Percentiles rank a stretch among this genome's conserved stretches.
phyloP scores from a whole-genome alignment of 169 alveolate species.

The Sarcocystis neurona region DNA sequence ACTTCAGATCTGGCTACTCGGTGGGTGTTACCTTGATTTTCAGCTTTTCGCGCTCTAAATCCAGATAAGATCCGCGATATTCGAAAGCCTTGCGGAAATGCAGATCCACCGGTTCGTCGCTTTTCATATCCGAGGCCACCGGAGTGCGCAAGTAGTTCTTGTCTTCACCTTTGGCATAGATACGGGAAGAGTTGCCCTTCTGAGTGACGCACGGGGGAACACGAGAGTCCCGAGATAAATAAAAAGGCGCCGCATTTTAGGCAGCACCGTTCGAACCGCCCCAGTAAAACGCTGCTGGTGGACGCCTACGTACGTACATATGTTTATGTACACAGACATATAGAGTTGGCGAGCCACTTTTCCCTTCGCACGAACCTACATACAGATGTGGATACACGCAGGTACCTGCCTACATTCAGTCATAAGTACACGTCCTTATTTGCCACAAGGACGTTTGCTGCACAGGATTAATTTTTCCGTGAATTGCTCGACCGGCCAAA shows the following conservation, averaged over 20 bases:
- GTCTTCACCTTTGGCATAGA: constrained; percentile 44
- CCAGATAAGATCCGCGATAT: constrained; percentile 60
- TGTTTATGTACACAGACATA: background rate
- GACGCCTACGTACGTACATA: background rate
- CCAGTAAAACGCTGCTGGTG: background rate
- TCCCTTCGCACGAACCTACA: background rate
- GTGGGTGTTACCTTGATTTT: constrained; percentile 50
- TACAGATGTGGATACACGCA: background rate
- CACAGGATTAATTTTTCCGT: too few relatives aligned
- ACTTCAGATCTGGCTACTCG: background rate
- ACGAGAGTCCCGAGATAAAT: background rate
- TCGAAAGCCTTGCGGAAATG: constrained; percentile 52
- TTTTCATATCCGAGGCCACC: constrained; percentile 2
- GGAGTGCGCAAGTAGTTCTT: constrained; percentile 42
- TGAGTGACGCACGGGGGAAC: too few relatives aligned
- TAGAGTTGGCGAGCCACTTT: background rate
- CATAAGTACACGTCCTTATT: too few relatives aligned
- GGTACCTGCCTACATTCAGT: too few relatives aligned
- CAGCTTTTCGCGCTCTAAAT: constrained; percentile 58
- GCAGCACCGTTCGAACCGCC: background rate
- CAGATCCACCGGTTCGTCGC: constrained; percentile 9
- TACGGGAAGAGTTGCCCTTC: constrained; percentile 27
- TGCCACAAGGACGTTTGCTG: too few relatives aligned
- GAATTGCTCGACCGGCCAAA: too few relatives aligned
- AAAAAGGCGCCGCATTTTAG: background rate